Conservation (phyloP, 2,329 filamentous ascomycete genomes). For the Chrysoporthe cubensis region DNA sequence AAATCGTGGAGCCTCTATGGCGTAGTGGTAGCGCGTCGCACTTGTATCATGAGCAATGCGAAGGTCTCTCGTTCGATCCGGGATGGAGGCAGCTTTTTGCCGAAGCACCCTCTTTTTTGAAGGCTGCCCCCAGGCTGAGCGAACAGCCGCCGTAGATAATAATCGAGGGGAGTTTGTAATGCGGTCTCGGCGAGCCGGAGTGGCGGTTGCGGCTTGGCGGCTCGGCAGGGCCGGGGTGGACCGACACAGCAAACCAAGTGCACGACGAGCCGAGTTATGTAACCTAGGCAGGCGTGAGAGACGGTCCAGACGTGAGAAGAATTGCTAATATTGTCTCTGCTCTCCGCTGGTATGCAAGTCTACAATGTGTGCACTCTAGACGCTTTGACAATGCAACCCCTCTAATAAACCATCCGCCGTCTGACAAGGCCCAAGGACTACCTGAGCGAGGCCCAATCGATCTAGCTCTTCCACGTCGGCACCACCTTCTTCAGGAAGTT, state of each 20-base stretch:
- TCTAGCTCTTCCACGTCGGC: conserved; percentile 48
- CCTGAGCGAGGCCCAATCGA: too few species aligned
- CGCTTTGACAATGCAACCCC: neutral
- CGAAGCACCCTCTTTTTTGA: neutral
- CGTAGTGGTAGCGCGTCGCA: conserved; percentile 17
- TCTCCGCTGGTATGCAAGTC: neutral
- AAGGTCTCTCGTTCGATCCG: conserved; percentile 19
- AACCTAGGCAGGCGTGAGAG: neutral
- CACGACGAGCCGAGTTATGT: neutral
- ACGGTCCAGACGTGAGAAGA: neutral
- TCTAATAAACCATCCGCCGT: neutral
- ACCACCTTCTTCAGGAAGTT: conserved; percentile 60
- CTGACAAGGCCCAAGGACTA: neutral
- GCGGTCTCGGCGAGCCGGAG: too few species aligned
- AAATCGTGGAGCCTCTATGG: conserved; percentile 6
- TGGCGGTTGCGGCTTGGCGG: too few species aligned
- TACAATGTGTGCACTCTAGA: neutral
- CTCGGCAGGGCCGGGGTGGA: too few species aligned
- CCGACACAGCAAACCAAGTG: too few species aligned
- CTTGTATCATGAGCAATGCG: conserved; percentile 13
- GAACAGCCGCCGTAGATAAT: neutral
- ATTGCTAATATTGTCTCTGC: neutral
- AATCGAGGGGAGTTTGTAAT: too few species aligned
- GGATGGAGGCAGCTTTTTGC: conserved; percentile 13
- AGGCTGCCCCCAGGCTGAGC: too few species aligned